Evolutionary conservation across 2,329 filamentous ascomycete genomes (phyloP), one percentile per base, ranked within the genome.

Genomic region (Chaetomiaceae sp.): DNA sequence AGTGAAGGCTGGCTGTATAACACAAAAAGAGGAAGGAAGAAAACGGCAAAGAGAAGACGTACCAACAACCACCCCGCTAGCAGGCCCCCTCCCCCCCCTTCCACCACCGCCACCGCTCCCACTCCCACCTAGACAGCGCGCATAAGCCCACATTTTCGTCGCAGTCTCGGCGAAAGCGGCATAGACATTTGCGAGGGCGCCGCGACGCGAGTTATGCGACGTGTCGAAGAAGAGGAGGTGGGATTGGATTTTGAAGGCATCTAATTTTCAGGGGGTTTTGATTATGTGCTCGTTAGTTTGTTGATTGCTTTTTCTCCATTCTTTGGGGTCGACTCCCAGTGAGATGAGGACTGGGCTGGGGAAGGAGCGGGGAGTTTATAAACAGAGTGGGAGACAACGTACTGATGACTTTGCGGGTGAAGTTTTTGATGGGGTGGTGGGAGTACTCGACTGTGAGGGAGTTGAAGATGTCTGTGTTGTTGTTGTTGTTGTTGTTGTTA

Each of bases 181-280:
- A 61, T 85, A 80, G 3, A 96, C 71, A 59, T 93, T 95, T n/a
- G 70, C 67, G 4, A 92, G 73, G 12, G 93, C 86, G 0, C 83
- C 87, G 4, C 65, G 59, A 7, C 78, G 65, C 3, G 82, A 79
- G 70, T 97, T 97, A 72, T 92, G 84, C 3, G 75, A 69, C 4
- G 87, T 87, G 66, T 95, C 89, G 60, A 88, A 85, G 65, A 89
- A 87, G 83, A 95, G 91, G 44, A 82, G 74, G 60, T 93, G 87
- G 45, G 90, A 84, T 65, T 95, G 89, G 46, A 93, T 82, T 66
- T 90, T 91, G 73, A 97, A 89, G 3, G 82, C 71, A 60, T 77
- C 77, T 81, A 33, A 12, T 16, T 33, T 12, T 12, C 25, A n/a
- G 10, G 5, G 16, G 12, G 6, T 17, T 10, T 16, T n/a, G n/a